Conservation (phyloP, 2,329 filamentous ascomycete species). For the Cordyceps cateniannulata region DNA sequence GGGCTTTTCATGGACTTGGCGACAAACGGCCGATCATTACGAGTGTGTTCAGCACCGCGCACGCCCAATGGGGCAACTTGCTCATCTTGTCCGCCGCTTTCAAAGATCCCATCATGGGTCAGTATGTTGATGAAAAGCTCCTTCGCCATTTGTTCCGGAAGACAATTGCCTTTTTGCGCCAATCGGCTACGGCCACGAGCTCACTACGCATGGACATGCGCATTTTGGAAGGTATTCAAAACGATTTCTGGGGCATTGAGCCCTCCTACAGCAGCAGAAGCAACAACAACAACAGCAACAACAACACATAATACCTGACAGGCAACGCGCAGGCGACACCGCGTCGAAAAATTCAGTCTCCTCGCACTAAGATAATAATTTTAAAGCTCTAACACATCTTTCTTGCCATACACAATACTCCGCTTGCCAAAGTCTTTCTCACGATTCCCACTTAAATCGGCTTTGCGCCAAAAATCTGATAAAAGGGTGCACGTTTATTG, state of each 20-base stretch:
- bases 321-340: constrained; percentile 1
- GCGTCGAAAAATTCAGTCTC: too few relatives aligned
- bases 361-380: too few relatives aligned
- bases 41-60: constrained; percentile 92
- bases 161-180: constrained; percentile 70
- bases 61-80: constrained; percentile 97
- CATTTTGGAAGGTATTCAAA: constrained; percentile 57
- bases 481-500: too few relatives aligned
- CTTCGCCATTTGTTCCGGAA: constrained; percentile 58
- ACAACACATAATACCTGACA: background rate
- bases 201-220: constrained; percentile 66
- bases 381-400: too few relatives aligned
- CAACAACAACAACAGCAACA: background rate
- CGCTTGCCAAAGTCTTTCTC: too few relatives aligned
- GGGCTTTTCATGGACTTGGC: constrained; percentile 65
- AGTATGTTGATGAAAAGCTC: constrained; percentile 48
- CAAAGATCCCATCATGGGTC: constrained; percentile 54
- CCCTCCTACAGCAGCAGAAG: background rate
- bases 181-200: constrained; percentile 66
- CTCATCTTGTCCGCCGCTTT: constrained; percentile 81
- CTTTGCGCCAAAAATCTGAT: too few relatives aligned
- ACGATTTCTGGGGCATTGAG: constrained; percentile 32
- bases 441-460: too few relatives aligned
- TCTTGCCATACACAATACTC: too few relatives aligned
- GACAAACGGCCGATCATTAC: constrained; percentile 73